Evolutionary conservation across 176 grass and related monocot genomes (phyloP).

Genomic region (Oryza glumipatula): DNA sequence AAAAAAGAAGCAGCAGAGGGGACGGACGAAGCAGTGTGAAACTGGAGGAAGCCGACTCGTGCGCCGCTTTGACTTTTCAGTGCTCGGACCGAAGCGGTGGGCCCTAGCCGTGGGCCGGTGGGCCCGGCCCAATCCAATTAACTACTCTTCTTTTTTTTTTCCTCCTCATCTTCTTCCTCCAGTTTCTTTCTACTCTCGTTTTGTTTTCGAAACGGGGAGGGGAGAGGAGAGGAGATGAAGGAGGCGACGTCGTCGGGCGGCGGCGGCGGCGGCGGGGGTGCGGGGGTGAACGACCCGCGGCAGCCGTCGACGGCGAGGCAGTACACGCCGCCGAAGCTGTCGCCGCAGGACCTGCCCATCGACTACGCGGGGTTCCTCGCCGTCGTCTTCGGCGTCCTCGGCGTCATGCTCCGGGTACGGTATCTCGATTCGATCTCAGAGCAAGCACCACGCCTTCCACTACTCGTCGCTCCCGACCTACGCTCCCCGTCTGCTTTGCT

Average conservation of each 20-base stretch:
- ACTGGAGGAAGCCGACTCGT: conserved; percentile 29
- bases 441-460: neutral
- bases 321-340: conserved; percentile 73
- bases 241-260: conserved; percentile 45
- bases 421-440: neutral
- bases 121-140: conserved; percentile 10
- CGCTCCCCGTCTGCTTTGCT: neutral
- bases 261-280: conserved; percentile 42
- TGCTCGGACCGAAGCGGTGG: conserved; percentile 19
- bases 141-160: neutral
- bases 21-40: conserved; percentile 26
- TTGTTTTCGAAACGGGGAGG: neutral
- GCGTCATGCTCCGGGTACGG: conserved; percentile 91
- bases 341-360: conserved; percentile 81
- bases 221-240: conserved; percentile 36
- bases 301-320: conserved; percentile 72
- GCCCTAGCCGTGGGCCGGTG: neutral
- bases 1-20: neutral
- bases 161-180: neutral
- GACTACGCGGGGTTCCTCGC: conserved; percentile 96
- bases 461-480: neutral
- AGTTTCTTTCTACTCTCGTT: neutral
- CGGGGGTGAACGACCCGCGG: conserved; percentile 67
- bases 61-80: conserved; percentile 55
- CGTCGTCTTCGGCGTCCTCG: conserved; percentile 77